Base-by-base conservation (phyloP, 2,329 filamentous ascomycete genomes). In the Purpureocillium lavendulum region DNA sequence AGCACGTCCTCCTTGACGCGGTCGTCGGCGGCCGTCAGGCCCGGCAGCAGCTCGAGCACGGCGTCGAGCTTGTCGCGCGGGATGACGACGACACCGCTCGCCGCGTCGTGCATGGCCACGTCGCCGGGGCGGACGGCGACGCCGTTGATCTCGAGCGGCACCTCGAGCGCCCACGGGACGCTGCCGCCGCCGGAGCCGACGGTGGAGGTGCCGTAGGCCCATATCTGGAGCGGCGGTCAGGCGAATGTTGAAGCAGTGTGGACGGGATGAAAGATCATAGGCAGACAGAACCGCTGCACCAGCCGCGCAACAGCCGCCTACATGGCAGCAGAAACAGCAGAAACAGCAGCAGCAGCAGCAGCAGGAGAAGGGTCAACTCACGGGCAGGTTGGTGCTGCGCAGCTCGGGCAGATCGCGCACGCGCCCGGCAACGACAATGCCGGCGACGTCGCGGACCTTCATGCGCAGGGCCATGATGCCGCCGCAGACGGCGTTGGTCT, bases 381-480 rank as follows among this genome's bases (percentile, higher is more conserved):
- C 76, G 31, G 77, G 74, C 29, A 85, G 51, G 28, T 64, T 67
- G 10, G 73, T 72, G 33, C 54, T 67, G 40, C 62, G 66, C 42
- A 86, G 57, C 52, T 84, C 77, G 13, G 61, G 63, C 14, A 87
- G 51, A 61, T 88, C 84, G 44, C 84, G 69, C 6, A 82, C 74
- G 30, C 83, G 65, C 1, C 84, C 84, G 48, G 77, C 71, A 7
- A 86, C 78, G n/a, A 87, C 62, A 10, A 82, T 70, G 3, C 71
- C 82, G 47, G 67, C 66, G 14, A 74, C 75, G 12, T 75, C 73
- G 10, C 80, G 66, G 12, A 71, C 56, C 50, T 78, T 77, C 72
- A 87, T 83, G 15, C 84, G 69, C 24, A 74, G 65, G 5, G 81
- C 84, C 73, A 87, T 84, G 47, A 88, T 85, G 14, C 84, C 84